Evolutionary conservation across 2,329 filamentous ascomycete species (phyloP).

Genomic region (Bipolaris zeicola): DNA sequence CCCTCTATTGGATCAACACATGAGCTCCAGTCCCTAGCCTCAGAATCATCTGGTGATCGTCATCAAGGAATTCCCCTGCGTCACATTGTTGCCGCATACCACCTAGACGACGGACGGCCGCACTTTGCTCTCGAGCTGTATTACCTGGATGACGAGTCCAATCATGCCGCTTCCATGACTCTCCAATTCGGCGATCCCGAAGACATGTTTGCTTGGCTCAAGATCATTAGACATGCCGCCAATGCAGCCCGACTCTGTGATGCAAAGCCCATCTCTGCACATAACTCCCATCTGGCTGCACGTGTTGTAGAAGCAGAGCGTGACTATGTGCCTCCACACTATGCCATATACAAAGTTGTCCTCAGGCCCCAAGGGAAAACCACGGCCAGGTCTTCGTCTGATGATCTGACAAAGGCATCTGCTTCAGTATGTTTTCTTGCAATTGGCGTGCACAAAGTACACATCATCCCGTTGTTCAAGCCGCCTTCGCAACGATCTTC

Average conservation of each 20-base stretch:
- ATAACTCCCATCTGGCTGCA: constrained; percentile 66
- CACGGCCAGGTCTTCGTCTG: constrained; percentile 63
- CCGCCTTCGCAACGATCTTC: constrained; percentile 59
- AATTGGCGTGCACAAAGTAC: constrained; percentile 71
- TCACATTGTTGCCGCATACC: constrained; percentile 70
- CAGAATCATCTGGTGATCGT: constrained; percentile 58
- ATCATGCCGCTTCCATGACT: constrained; percentile 66
- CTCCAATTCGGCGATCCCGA: constrained; percentile 68
- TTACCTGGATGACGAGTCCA: constrained; percentile 68
- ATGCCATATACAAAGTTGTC: constrained; percentile 72
- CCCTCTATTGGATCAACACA: constrained; percentile 66
- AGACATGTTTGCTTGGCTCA: constrained; percentile 70
- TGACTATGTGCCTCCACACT: constrained; percentile 71
- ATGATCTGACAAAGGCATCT: constrained; percentile 68
- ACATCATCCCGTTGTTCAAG: constrained; percentile 69
- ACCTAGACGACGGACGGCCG: constrained; percentile 69
- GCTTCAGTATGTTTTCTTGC: constrained; percentile 71
- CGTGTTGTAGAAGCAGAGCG: constrained; percentile 67
- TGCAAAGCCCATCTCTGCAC: constrained; percentile 60
- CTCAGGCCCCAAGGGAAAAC: constrained; percentile 65
- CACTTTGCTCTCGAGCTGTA: constrained; percentile 71
- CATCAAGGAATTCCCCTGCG: constrained; percentile 66
- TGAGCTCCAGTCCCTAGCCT: constrained; percentile 61
- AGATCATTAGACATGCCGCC: constrained; percentile 64
- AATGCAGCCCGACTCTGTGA: constrained; percentile 60